A percentile compares a stretch with the other conserved stretches of the same genome.
These are phyloP conservation scores for Fusarium concolor DNA, from an alignment of 2,329 filamentous ascomycete species.

Conservation along the genomic window DNA sequence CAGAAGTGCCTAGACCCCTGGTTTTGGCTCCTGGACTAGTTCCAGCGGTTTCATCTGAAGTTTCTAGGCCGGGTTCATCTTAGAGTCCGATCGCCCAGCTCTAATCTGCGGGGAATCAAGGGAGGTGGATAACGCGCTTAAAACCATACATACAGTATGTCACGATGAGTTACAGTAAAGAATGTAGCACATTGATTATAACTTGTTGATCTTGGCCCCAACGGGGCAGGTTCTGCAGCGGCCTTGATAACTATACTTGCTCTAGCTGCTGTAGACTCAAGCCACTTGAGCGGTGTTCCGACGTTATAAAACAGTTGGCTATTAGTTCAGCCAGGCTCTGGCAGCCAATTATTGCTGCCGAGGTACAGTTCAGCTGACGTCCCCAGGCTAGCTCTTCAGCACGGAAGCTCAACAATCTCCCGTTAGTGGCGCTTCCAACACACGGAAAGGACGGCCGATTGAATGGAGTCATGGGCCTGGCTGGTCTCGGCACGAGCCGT, in stretches of 20 bases:
- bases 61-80: not conserved
- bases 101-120: not conserved
- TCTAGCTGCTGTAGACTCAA: not conserved
- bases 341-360: not conserved
- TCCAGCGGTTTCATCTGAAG: slow-evolving; percentile 1
- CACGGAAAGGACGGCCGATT: not conserved
- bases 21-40: not conserved
- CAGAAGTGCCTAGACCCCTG: not conserved
- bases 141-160: too few relatives aligned
- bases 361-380: not conserved
- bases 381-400: too few relatives aligned
- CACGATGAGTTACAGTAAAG: too few relatives aligned
- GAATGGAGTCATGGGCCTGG: not conserved
- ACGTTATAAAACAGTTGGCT: not conserved
- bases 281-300: not conserved
- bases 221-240: too few relatives aligned
- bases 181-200: too few relatives aligned
- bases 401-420: not conserved
- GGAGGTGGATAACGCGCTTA: too few relatives aligned
- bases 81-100: not conserved
- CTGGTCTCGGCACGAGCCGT: slow-evolving; percentile 19
- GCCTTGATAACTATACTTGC: too few relatives aligned
- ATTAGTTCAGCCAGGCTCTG: not conserved
- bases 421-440: not conserved
- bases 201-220: too few relatives aligned